Evolutionary conservation across 129 eudicot species (phyloP).

Genomic region (Calendula officinalis): DNA sequence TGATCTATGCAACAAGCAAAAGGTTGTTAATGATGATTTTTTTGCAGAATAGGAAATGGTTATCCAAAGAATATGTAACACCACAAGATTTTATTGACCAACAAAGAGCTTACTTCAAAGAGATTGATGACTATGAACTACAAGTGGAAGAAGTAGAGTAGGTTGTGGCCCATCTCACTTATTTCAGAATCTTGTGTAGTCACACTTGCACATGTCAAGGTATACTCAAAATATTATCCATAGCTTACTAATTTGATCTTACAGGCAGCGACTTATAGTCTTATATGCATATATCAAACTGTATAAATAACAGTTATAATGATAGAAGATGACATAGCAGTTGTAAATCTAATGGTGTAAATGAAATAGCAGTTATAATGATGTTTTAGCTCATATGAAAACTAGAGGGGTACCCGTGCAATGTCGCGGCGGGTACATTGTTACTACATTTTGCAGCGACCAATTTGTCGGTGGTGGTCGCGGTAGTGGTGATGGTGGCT

Average conservation of each 20-base stretch:
- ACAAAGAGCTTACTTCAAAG: slow-evolving; percentile 63
- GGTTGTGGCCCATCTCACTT: slow-evolving; percentile 25
- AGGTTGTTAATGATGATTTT: slow-evolving; percentile 6
- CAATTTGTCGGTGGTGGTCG: too few relatives aligned
- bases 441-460: too few relatives aligned
- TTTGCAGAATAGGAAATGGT: slow-evolving; percentile 46
- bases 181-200: slow-evolving; percentile 20
- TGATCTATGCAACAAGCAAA: neutral
- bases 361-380: neutral
- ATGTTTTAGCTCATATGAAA: neutral
- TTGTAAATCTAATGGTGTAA: slow-evolving; percentile 12
- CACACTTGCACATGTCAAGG: slow-evolving; percentile 14
- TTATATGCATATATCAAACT: neutral
- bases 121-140: slow-evolving; percentile 69
- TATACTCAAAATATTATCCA: slow-evolving; percentile 3
- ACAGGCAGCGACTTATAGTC: slow-evolving; percentile 10
- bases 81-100: slow-evolving; percentile 57
- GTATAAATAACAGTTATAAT: slow-evolving; percentile 7
- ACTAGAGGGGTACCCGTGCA: too few relatives aligned
- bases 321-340: slow-evolving; percentile 5
- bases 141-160: slow-evolving; percentile 51
- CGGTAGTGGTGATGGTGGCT: too few relatives aligned
- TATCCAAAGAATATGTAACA: slow-evolving; percentile 26
- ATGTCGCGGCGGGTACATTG: too few relatives aligned
- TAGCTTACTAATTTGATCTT: slow-evolving; percentile 2